Conservation (phyloP, 805 yeast genomes). For the Candida arabinofermentans region DNA sequence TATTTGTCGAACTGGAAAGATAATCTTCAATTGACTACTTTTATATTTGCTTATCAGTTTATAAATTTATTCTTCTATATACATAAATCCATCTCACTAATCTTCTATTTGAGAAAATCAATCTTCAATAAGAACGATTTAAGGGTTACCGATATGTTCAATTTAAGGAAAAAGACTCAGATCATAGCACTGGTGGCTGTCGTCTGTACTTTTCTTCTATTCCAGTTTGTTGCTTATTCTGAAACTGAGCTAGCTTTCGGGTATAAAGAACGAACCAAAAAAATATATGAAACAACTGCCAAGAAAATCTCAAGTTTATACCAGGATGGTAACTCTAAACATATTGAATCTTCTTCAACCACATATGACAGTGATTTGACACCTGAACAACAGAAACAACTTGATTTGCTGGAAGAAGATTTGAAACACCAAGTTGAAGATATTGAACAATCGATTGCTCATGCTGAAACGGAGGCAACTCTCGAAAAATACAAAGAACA, state of each 20-base stretch:
- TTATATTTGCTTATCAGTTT: no score
- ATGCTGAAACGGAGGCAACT: neutral
- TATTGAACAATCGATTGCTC: neutral
- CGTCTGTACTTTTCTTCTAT: neutral
- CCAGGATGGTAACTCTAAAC: neutral
- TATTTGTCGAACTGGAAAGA: no score
- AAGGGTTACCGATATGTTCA: neutral
- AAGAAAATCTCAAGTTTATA: neutral
- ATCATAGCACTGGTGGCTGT: neutral
- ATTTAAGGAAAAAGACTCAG: neutral
- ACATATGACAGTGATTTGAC: neutral
- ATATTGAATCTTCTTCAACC: neutral
- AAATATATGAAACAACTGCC: conserved; percentile 1
- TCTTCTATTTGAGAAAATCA: no score
- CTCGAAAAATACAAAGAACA: neutral
- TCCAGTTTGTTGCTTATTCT: neutral
- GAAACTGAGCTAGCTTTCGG: neutral
- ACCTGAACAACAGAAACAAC: neutral
- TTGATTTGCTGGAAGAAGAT: neutral
- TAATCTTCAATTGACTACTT: no score
- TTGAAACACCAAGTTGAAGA: neutral
- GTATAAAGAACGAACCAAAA: neutral
- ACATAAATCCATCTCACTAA: no score
- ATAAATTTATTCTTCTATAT: no score
- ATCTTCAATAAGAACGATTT: neutral